Base-by-base conservation (phyloP, 345 rosid genomes). In the Iberis pinnata region DNA sequence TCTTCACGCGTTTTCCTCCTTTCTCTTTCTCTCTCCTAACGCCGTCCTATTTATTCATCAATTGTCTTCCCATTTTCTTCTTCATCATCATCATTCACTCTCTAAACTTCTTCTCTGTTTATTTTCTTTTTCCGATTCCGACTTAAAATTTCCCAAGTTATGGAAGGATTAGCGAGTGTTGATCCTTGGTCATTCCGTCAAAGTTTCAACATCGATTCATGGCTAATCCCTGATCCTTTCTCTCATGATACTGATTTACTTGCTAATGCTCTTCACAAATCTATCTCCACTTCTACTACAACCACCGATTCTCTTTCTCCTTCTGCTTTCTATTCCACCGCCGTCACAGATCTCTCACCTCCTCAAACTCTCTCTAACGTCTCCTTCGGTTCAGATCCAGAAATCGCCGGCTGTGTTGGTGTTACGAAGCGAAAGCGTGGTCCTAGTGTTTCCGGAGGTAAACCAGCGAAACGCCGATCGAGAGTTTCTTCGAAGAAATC, bases 381-480 rank as follows among this genome's bases (percentile, higher is more conserved):
- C 67, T 67, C 71, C 8, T 51, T 58, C 33, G 65, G 49, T 4
- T 67, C 71, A 60, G 71, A 67, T 67, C 71, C 67, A 9, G 71
- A 67, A 1, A 10, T 53, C 56, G 17, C 20, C 11, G 36, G 12
- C 9, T 17, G 26, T 9, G 27, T 11, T 2, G 9, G 18, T 6
- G 58, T 19, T 7, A 16, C 51, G 22, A 74, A 73, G 11, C 68
- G 79, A 2, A 76, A 63, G 43, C 62, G 73, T 5, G 62, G 69
- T 1, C 18, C 17, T 13, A 64, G 40, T 35, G 71, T 49, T 4
- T n/a, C 35, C n/a, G 39, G 47, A 2, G 87, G 67, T 10, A 81
- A 74, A 66, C 78, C 77, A 14, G 11, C 76, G 58, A 88, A 88
- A 16, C 76, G 96, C 44, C 80, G 82, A 64, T 62, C 96, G 1